A percentile compares a stretch with the other conserved stretches of the same genome.
Conservation (phyloP, 352 stramenopile species). For the Globisporangium abappressorium region DNA sequence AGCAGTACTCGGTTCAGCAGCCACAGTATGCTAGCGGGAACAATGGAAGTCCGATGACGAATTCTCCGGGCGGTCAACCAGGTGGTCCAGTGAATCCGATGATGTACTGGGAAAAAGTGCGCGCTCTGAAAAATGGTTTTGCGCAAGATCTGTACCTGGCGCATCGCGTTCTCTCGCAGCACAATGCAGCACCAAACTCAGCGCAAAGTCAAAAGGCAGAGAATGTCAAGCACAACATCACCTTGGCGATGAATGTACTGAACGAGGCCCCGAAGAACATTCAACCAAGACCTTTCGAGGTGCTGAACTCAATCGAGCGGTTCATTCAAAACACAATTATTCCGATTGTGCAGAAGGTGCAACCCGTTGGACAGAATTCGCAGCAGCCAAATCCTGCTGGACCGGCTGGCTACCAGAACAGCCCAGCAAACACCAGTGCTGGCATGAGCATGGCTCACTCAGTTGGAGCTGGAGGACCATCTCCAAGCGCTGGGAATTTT, state of each 20-base stretch:
- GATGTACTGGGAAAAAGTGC: slow-evolving; percentile 79
- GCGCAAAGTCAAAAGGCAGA: slow-evolving; percentile 69
- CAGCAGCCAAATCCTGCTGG: slow-evolving; percentile 13
- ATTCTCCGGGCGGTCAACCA: slow-evolving; percentile 10
- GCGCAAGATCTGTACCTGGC: slow-evolving; percentile 50
- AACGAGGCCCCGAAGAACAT: slow-evolving; percentile 38
- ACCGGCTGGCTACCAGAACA: slow-evolving; percentile 2
- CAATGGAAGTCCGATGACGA: slow-evolving; percentile 18
- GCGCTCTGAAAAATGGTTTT: slow-evolving; percentile 45
- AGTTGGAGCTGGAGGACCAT: background rate
- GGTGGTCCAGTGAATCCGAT: slow-evolving; percentile 27
- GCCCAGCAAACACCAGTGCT: background rate
- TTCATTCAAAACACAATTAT: slow-evolving; percentile 80
- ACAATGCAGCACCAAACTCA: slow-evolving; percentile 57
- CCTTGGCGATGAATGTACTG: slow-evolving; percentile 62
- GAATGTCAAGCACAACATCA: slow-evolving; percentile 82
- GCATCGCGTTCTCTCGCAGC: slow-evolving; percentile 62
- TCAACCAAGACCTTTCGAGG: slow-evolving; percentile 59
- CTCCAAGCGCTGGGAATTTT: background rate
- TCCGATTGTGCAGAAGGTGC: slow-evolving; percentile 71
- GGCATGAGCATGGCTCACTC: background rate
- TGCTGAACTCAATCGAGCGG: slow-evolving; percentile 74
- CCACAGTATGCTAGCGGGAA: slow-evolving; percentile 19
- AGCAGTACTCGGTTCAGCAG: slow-evolving; percentile 24
- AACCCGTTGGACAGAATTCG: slow-evolving; percentile 17